Evolutionary conservation across 192 early-diverging fungal species (phyloP).

Genomic region (Coemansia erecta): DNA sequence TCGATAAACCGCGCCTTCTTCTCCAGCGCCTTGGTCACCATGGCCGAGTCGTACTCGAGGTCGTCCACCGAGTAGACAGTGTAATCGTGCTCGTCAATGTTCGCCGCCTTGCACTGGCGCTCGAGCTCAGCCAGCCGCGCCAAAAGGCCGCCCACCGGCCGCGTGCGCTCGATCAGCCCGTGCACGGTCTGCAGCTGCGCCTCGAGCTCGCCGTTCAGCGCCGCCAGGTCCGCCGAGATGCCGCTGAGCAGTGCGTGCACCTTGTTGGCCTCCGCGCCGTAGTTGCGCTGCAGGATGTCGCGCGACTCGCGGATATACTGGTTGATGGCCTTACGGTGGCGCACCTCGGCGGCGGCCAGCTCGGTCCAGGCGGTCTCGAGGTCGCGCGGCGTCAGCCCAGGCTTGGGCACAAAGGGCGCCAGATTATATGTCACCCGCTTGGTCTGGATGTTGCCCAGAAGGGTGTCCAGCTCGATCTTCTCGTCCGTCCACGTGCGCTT

Average conservation of each 20-base stretch:
- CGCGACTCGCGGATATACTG: constrained; percentile 80
- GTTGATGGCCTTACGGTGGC: constrained; percentile 79
- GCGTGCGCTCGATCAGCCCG: constrained; percentile 54
- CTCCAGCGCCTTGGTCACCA: constrained; percentile 74
- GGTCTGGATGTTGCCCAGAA: constrained; percentile 95
- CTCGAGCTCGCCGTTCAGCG: constrained; percentile 78
- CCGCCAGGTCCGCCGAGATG: constrained; percentile 63
- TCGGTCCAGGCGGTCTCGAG: constrained; percentile 76
- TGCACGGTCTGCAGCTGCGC: constrained; percentile 66
- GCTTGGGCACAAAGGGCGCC: constrained; percentile 77
- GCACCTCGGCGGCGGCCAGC: constrained; percentile 71
- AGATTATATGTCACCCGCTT: constrained; percentile 95
- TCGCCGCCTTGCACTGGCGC: constrained; percentile 72
- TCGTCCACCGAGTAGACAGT: constrained; percentile 92
- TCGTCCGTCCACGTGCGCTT: constrained; percentile 91
- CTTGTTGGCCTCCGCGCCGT: constrained; percentile 79
- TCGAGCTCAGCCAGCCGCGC: constrained; percentile 62
- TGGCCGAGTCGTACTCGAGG: constrained; percentile 77
- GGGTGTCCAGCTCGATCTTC: constrained; percentile 84
- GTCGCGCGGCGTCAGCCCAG: constrained; percentile 63
- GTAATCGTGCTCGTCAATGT: constrained; percentile 91
- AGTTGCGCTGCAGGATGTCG: constrained; percentile 74
- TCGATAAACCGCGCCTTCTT: constrained; percentile 89
- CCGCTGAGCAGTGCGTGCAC: constrained; percentile 71
- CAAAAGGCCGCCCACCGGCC: constrained; percentile 56